These are phyloP conservation scores for Eucalyptus shirleyi DNA, from an alignment of 345 rosid genomes.

Conservation along the genomic window DNA sequence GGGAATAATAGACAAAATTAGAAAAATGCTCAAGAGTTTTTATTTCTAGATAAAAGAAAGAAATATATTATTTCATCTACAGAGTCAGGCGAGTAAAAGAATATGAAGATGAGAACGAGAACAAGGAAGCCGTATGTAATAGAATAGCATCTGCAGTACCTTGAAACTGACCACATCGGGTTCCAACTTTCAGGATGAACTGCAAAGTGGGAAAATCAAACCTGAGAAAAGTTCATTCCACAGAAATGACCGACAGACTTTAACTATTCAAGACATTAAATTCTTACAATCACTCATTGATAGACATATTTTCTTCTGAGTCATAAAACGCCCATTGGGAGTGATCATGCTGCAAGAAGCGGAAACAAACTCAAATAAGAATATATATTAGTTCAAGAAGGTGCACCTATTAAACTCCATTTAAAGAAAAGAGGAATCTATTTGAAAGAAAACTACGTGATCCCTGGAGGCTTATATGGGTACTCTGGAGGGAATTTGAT, in stretches of 20 bases:
- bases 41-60: background rate
- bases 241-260: background rate
- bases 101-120: background rate
- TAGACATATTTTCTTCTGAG: conserved; percentile 94
- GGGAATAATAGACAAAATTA: background rate
- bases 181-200: conserved; percentile 99
- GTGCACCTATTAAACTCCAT: background rate
- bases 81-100: background rate
- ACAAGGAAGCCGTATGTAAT: background rate
- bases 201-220: conserved; percentile 6
- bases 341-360: conserved; percentile 64
- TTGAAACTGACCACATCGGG: conserved; percentile 99
- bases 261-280: background rate
- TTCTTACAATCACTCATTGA: conserved; percentile 99
- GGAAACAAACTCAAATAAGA: background rate
- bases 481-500: conserved; percentile 97
- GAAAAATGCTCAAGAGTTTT: background rate
- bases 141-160: conserved; percentile 27
- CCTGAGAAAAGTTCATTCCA: background rate
- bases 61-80: background rate
- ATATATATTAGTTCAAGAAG: background rate
- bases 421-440: background rate
- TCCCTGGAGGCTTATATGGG: conserved; percentile 98
- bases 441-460: conserved; percentile 44
- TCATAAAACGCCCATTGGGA: conserved; percentile 95